A percentile compares a stretch with the other conserved stretches of the same genome.
These are phyloP conservation scores for Porodaedalea pini DNA, from an alignment of 1,284 basidiomycete genomes.

Conservation along the genomic window DNA sequence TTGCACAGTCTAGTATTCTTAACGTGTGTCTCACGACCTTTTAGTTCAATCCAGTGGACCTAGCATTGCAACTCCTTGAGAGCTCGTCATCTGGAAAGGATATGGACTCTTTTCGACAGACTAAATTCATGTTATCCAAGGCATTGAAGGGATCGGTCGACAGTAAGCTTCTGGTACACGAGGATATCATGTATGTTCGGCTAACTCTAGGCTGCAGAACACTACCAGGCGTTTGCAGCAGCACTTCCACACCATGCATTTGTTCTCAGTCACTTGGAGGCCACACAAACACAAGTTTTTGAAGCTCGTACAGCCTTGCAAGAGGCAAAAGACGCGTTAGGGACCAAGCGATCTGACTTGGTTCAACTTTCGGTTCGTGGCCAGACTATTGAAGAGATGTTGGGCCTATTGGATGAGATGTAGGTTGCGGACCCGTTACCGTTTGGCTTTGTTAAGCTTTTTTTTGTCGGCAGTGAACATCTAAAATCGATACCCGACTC, in stretches of 20 bases:
- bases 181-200: constrained; percentile 7
- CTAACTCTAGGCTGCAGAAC: constrained; percentile 44
- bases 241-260: constrained; percentile 85
- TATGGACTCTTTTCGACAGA: constrained; percentile 69
- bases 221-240: constrained; percentile 90
- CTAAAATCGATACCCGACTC: constrained; percentile 90
- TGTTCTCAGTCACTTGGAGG: constrained; percentile 65
- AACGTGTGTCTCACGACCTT: constrained; percentile 13
- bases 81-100: constrained; percentile 66
- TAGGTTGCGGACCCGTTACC: constrained; percentile 38
- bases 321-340: constrained; percentile 76
- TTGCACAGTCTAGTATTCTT: constrained; percentile 16
- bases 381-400: constrained; percentile 86
- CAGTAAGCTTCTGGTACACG: constrained; percentile 44
- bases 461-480: constrained; percentile 61
- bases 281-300: constrained; percentile 70
- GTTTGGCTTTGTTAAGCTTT: constrained; percentile 11
- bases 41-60: constrained; percentile 89
- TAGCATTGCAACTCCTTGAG: constrained; percentile 84
- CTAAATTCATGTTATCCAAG: constrained; percentile 71
- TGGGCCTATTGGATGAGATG: constrained; percentile 88
- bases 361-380: constrained; percentile 83
- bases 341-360: constrained; percentile 78
- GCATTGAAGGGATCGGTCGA: constrained; percentile 83
- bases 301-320: constrained; percentile 70